phyloP scores from a whole-genome alignment of 176 grass and related monocot genomes.

The Ensete glaucum region DNA sequence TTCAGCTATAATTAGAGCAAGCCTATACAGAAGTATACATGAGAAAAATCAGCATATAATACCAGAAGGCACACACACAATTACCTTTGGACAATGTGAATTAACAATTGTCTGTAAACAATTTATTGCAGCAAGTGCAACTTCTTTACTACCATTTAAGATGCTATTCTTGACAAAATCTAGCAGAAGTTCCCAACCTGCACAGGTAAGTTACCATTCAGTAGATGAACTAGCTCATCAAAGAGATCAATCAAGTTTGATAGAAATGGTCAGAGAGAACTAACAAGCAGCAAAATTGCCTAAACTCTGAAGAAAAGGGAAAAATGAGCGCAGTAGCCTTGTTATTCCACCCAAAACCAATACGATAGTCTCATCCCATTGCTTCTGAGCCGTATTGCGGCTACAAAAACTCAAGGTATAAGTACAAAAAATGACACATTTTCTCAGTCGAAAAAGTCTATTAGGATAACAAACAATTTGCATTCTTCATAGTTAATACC shows the following conservation, averaged over 20 bases:
- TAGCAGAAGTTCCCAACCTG: constrained; percentile 81
- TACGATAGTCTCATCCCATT: constrained; percentile 99
- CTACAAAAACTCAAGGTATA: constrained; percentile 34
- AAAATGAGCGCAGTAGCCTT: constrained; percentile 80
- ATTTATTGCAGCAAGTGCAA: constrained; percentile 92
- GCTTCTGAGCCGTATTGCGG: constrained; percentile 94
- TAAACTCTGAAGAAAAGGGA: constrained; percentile 76
- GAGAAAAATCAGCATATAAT: not conserved
- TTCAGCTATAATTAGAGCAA: not conserved
- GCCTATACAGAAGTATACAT: not conserved
- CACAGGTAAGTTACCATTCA: not conserved
- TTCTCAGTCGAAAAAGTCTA: not conserved
- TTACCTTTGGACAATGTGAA: constrained; percentile 90
- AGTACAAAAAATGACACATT: constrained; percentile 5
- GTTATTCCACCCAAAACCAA: constrained; percentile 84
- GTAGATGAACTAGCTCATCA: not conserved
- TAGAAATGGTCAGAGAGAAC: not conserved
- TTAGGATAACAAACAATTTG: constrained; percentile 9
- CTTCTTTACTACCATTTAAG: constrained; percentile 91
- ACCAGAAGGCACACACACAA: not conserved
- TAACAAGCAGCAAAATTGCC: constrained; percentile 79
- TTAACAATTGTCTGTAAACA: constrained; percentile 84
- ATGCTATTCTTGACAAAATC: constrained; percentile 87
- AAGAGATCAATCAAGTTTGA: not conserved
- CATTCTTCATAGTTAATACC: constrained; percentile 36